Evolutionary conservation across 495 filamentous ascomycete genomes (phyloP).

Genomic region (Daldinia bambusicola): DNA sequence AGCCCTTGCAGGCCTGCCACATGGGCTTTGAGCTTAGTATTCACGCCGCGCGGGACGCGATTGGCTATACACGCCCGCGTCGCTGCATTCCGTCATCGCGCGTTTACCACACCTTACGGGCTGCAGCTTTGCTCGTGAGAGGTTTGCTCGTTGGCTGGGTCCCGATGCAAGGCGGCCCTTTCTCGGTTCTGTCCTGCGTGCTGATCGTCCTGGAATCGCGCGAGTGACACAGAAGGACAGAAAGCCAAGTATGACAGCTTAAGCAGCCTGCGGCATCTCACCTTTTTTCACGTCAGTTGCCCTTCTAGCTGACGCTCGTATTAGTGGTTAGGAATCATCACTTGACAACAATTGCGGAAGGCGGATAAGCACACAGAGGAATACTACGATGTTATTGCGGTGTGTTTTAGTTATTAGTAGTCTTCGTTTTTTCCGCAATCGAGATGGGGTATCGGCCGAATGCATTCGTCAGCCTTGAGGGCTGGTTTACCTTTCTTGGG

Average conservation of each 20-base stretch:
- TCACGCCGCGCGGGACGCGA: constrained; percentile 10
- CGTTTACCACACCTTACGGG: constrained; percentile 36
- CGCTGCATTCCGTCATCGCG: constrained; percentile 46
- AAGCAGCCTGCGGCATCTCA: constrained; percentile 1
- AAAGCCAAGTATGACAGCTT: constrained; percentile 22
- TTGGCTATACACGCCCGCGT: constrained; percentile 25
- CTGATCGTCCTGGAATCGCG: constrained; percentile 30
- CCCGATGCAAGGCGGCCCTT: constrained; percentile 49
- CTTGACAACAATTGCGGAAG: not conserved
- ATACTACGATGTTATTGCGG: not conserved
- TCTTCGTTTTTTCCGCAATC: constrained; percentile 8
- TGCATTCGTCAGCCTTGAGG: constrained; percentile 28
- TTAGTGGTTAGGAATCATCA: not conserved
- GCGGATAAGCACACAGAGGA: not conserved
- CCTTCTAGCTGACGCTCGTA: constrained; percentile 21
- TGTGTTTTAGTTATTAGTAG: not conserved
- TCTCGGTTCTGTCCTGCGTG: constrained; percentile 46
- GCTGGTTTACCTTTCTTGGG: constrained; percentile 9
- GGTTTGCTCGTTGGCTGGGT: constrained; percentile 41
- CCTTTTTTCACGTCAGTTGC: constrained; percentile 13
- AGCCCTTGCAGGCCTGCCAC: constrained; percentile 44
- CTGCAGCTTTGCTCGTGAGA: constrained; percentile 36
- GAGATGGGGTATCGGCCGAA: constrained; percentile 32
- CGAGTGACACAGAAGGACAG: constrained; percentile 11
- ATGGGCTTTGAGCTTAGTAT: constrained; percentile 29